These are phyloP conservation scores for Fusarium sp. DNA, from an alignment of 2,329 filamentous ascomycete species.

Conservation along the genomic window DNA sequence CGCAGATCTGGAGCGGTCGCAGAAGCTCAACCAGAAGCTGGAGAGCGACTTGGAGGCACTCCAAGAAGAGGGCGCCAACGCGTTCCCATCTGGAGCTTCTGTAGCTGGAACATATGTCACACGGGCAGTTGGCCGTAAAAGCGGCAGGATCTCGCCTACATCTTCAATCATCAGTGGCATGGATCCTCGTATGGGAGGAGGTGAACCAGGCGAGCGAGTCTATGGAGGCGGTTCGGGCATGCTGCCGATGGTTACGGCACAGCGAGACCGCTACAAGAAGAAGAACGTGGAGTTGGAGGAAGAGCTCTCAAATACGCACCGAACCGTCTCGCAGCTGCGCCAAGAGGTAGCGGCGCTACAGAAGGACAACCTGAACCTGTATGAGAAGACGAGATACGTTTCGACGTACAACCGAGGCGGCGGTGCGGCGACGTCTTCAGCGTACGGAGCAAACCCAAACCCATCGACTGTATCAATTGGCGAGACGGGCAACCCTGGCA, in stretches of 20 bases:
- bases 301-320: slow-evolving; percentile 85
- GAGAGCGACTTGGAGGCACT: slow-evolving; percentile 91
- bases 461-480: slow-evolving; percentile 73
- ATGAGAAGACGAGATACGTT: slow-evolving; percentile 97
- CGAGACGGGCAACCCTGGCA: slow-evolving; percentile 65
- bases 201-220: slow-evolving; percentile 65
- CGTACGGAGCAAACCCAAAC: slow-evolving; percentile 77
- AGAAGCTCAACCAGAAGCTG: slow-evolving; percentile 84
- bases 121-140: slow-evolving; percentile 67
- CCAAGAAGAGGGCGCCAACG: slow-evolving; percentile 84
- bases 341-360: slow-evolving; percentile 92
- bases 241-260: slow-evolving; percentile 96
- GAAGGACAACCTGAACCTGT: slow-evolving; percentile 93
- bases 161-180: slow-evolving; percentile 99
- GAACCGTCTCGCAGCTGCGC: slow-evolving; percentile 82
- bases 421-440: slow-evolving; percentile 67
- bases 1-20: slow-evolving; percentile 84
- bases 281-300: slow-evolving; percentile 90
- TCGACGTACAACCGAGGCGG: slow-evolving; percentile 86
- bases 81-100: slow-evolving; percentile 88
- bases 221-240: slow-evolving; percentile 82
- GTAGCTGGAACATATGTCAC: slow-evolving; percentile 90
- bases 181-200: slow-evolving; percentile 67
- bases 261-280: slow-evolving; percentile 98
- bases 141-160: slow-evolving; percentile 82